Percentiles rank a stretch among this genome's conserved stretches.
These are phyloP conservation scores for Podaxis carcinomalis DNA, from an alignment of 768 basidiomycete genomes.

Conservation along the genomic window DNA sequence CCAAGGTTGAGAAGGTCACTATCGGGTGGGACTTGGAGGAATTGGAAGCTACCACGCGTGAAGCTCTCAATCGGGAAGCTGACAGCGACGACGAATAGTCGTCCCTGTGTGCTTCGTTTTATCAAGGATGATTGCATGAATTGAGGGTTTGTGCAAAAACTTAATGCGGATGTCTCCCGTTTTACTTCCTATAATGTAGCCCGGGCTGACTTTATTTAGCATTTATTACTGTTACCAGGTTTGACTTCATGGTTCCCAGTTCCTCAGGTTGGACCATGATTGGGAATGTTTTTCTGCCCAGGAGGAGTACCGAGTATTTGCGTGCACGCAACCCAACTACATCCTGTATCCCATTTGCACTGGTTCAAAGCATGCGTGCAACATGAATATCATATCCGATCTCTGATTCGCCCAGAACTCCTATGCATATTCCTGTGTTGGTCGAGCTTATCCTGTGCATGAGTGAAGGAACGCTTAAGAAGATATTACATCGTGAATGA, in stretches of 20 bases:
- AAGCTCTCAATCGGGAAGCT: conserved; percentile 30
- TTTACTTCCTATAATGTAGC: neutral
- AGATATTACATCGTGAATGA: neutral
- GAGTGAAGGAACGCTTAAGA: neutral
- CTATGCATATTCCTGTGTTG: neutral
- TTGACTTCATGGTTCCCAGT: neutral
- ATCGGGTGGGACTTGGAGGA: conserved; percentile 72
- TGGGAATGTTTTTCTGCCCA: neutral
- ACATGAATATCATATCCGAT: neutral
- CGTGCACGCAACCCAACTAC: neutral
- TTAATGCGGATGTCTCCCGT: neutral
- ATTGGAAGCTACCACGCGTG: conserved; percentile 54
- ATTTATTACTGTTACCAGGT: too few relatives aligned
- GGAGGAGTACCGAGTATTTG: neutral
- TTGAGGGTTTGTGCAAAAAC: neutral
- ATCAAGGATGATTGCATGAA: neutral
- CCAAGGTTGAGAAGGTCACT: conserved; percentile 44
- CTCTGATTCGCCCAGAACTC: neutral
- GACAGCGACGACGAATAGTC: conserved; percentile 71
- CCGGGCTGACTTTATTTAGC: too few relatives aligned
- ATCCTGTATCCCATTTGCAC: neutral
- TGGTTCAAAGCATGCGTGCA: neutral
- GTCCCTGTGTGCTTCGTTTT: neutral
- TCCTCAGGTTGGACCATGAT: neutral
- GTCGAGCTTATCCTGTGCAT: neutral